phyloP scores from a whole-genome alignment of 78 protist species.

The Goniomonas avonlea region DNA sequence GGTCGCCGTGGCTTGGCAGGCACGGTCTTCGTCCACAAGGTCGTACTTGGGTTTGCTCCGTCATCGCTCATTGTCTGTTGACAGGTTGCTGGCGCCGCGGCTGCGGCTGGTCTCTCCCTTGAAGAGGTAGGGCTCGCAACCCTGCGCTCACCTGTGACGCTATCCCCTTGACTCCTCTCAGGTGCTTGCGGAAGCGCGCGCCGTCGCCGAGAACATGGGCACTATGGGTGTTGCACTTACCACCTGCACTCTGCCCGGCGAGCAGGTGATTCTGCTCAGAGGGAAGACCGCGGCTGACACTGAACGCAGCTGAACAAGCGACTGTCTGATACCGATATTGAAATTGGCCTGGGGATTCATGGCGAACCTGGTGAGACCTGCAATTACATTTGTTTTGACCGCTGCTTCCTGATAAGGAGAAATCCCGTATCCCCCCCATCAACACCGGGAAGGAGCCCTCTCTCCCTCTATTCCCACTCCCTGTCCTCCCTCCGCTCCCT shows the following conservation, averaged over 20 bases:
- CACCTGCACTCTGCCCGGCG: slow-evolving; percentile 47
- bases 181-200: not conserved
- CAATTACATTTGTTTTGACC: no score
- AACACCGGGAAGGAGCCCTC: no score
- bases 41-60: no score
- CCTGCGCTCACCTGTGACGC: no score
- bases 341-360: slow-evolving; percentile 54
- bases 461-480: no score
- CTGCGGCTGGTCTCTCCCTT: slow-evolving; percentile 33
- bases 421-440: no score
- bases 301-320: not conserved
- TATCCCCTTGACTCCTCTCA: no score
- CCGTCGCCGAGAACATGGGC: not conserved
- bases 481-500: no score
- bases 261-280: no score
- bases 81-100: slow-evolving; percentile 47
- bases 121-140: slow-evolving; percentile 30
- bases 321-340: slow-evolving; percentile 26
- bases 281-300: no score
- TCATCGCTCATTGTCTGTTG: no score
- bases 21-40: slow-evolving; percentile 56
- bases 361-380: slow-evolving; percentile 14
- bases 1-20: slow-evolving; percentile 61
- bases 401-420: no score
- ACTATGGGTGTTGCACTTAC: slow-evolving; percentile 35